Percentiles rank a stretch among this genome's conserved stretches.
phyloP scores from a whole-genome alignment of 73 alveolate genomes.

The Vitrella brassicaformis region DNA sequence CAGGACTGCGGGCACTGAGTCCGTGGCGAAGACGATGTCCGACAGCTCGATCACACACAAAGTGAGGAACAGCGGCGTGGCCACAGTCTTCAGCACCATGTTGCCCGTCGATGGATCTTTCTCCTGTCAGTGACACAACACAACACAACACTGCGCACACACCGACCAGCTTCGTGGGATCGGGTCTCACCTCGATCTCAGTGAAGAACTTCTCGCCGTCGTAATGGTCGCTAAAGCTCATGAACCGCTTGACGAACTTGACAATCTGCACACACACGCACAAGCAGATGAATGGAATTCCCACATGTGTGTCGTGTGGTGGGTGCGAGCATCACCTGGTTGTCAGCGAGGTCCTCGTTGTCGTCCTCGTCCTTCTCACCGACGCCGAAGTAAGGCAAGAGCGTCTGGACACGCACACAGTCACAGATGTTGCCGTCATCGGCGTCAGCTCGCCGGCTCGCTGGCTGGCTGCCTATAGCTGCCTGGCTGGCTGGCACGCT shows the following conservation, averaged over 20 bases:
- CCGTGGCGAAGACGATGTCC: slow-evolving; percentile 25
- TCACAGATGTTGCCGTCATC: no score
- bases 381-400: neutral
- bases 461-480: no score
- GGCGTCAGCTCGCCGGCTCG: no score
- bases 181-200: neutral
- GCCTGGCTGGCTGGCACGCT: no score
- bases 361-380: neutral
- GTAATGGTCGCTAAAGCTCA: neutral
- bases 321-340: neutral
- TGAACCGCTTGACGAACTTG: neutral
- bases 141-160: neutral
- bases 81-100: slow-evolving; percentile 7
- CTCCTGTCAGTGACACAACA: neutral
- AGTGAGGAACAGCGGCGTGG: slow-evolving; percentile 10
- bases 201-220: no score
- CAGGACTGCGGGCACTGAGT: slow-evolving; percentile 21
- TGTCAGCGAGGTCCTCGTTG: neutral
- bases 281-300: neutral
- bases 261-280: neutral
- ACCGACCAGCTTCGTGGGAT: neutral
- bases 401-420: neutral
- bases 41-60: slow-evolving; percentile 8
- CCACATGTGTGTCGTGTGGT: neutral
- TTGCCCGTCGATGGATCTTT: no score